Percentiles rank a stretch among this genome's conserved stretches.
Evolutionary conservation across 2,329 filamentous ascomycete genomes (phyloP).

Genomic region (Fusarium avenaceum): DNA sequence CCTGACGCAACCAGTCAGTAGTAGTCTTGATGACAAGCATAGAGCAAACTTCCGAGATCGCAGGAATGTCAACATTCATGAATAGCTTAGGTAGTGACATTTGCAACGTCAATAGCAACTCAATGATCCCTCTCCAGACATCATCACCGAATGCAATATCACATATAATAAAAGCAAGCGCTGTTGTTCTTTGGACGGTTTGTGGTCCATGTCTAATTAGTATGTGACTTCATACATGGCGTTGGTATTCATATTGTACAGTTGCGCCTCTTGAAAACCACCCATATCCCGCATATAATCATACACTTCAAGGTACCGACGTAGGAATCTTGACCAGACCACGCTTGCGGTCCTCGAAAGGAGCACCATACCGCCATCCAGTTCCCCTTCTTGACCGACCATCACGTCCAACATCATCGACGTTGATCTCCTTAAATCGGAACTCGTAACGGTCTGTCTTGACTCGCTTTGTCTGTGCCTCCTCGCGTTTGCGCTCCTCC

Average conservation of each 20-base stretch:
- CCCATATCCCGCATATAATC: constrained; percentile 33
- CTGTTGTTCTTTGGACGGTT: constrained; percentile 24
- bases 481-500: constrained; percentile 53
- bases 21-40: background rate
- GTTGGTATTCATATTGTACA: constrained; percentile 49
- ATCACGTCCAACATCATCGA: constrained; percentile 67
- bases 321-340: constrained; percentile 78
- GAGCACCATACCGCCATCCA: constrained; percentile 75
- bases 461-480: constrained; percentile 60
- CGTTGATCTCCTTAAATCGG: constrained; percentile 71
- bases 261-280: constrained; percentile 34
- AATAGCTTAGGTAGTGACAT: background rate
- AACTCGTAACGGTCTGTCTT: constrained; percentile 71
- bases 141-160: background rate
- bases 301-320: constrained; percentile 64
- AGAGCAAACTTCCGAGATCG: background rate
- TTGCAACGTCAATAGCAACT: background rate
- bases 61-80: background rate
- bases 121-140: background rate
- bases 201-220: constrained; percentile 37
- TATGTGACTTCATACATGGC: constrained; percentile 43
- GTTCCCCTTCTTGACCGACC: constrained; percentile 66
- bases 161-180: constrained; percentile 19
- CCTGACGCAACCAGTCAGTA: constrained; percentile 46
- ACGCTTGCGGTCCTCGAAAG: constrained; percentile 72